phyloP scores from a whole-genome alignment of 164 flowering plant species.

The Platanus orientalis region DNA sequence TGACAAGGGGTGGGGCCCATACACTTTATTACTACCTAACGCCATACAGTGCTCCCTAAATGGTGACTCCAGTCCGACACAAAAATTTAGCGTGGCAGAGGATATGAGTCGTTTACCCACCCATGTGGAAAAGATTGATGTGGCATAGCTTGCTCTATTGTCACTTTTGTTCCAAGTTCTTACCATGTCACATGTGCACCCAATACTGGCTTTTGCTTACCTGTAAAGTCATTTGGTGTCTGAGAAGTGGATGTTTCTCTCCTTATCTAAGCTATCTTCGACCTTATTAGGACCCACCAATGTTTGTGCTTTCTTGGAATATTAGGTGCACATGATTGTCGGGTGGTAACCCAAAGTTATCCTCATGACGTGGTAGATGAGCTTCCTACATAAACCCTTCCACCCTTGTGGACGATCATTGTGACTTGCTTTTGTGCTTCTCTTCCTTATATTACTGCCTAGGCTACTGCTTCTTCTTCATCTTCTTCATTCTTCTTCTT shows the following conservation, averaged over 20 bases:
- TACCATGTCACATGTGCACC: background rate
- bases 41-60: too few relatives aligned
- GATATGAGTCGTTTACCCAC: too few relatives aligned
- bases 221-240: background rate
- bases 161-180: too few relatives aligned
- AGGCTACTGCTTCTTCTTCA: background rate
- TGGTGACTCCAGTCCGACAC: too few relatives aligned
- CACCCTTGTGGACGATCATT: background rate
- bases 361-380: background rate
- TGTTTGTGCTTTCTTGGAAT: background rate
- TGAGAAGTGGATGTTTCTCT: background rate
- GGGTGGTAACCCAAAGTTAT: background rate
- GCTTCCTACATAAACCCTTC: background rate
- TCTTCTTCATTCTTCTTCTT: background rate
- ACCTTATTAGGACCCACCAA: background rate
- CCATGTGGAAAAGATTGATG: too few relatives aligned
- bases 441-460: background rate
- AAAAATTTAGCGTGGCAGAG: too few relatives aligned
- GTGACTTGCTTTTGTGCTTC: background rate
- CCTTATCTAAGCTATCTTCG: slow-evolving; percentile 1
- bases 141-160: too few relatives aligned
- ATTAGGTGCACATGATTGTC: slow-evolving; percentile 7
- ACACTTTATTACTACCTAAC: too few relatives aligned
- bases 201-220: background rate
- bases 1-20: too few relatives aligned